phyloP scores from a whole-genome alignment of 192 early-diverging fungal genomes.

The Allomyces arbusculus region DNA sequence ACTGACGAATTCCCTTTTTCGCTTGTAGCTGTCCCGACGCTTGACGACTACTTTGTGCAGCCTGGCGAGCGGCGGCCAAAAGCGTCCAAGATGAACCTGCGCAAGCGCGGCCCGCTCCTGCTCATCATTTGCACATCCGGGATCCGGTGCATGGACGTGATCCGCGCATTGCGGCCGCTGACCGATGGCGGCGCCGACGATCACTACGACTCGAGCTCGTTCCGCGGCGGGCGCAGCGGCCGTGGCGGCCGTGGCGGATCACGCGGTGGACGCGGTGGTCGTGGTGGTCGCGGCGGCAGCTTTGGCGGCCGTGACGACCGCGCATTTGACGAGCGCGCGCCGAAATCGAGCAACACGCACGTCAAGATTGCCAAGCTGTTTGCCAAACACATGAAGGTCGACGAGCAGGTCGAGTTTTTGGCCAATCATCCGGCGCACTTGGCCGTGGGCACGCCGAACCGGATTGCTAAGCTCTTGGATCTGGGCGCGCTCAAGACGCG shows the following conservation, averaged over 20 bases:
- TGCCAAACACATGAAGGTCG: slow-evolving; percentile 53
- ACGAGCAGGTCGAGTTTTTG: slow-evolving; percentile 40
- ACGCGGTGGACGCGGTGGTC: neutral
- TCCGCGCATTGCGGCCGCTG: neutral
- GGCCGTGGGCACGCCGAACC: slow-evolving; percentile 48
- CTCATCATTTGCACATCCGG: neutral
- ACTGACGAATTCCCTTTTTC: no score
- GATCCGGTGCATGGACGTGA: neutral
- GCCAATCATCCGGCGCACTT: slow-evolving; percentile 26
- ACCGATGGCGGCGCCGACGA: neutral
- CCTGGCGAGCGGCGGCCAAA: neutral
- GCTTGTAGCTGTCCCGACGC: no score
- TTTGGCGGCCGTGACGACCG: neutral
- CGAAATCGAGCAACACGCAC: neutral
- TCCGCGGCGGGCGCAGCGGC: neutral
- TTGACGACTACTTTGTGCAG: neutral
- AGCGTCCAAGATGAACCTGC: neutral
- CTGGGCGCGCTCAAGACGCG: slow-evolving; percentile 10
- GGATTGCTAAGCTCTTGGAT: slow-evolving; percentile 36
- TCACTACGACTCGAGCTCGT: neutral
- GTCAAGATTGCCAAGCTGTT: slow-evolving; percentile 47
- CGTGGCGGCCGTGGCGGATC: neutral
- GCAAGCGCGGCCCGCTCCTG: neutral
- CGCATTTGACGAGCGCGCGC: neutral
- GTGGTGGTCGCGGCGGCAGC: neutral